These are phyloP conservation scores for Aspergillus nomiae DNA, from an alignment of 2,329 filamentous ascomycete species.

Conservation along the genomic window DNA sequence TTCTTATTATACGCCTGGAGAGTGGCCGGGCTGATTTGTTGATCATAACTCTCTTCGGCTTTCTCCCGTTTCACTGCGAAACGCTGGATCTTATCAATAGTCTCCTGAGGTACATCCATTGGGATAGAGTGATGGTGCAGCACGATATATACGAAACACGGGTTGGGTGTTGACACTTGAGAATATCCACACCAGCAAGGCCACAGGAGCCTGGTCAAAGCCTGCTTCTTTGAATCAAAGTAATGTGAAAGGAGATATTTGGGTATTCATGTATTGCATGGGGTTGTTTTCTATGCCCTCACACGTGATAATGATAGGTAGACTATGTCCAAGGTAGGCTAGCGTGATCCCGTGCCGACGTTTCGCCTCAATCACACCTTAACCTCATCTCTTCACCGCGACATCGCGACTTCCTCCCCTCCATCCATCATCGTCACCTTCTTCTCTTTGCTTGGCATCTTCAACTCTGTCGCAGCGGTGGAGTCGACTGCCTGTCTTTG, in stretches of 20 bases:
- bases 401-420: conserved; percentile 13
- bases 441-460: conserved; percentile 10
- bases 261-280: neutral
- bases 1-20: conserved; percentile 37
- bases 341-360: conserved; percentile 25
- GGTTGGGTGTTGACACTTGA: neutral
- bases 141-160: neutral
- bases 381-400: conserved; percentile 29
- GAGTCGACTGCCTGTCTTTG: neutral
- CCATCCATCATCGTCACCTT: conserved; percentile 14
- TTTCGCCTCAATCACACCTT: conserved; percentile 18
- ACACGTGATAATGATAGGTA: conserved; percentile 16
- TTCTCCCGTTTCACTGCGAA: conserved; percentile 38
- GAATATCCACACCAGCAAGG: neutral
- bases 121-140: neutral
- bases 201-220: neutral
- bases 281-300: conserved; percentile 5
- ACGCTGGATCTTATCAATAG: conserved; percentile 34
- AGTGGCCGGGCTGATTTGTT: conserved; percentile 30
- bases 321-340: conserved; percentile 13
- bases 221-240: neutral
- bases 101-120: conserved; percentile 38
- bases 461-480: conserved; percentile 2
- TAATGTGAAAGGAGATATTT: neutral
- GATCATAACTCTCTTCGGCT: conserved; percentile 35